Evolutionary conservation across 768 basidiomycete genomes (phyloP), one percentile per base, ranked within the genome.

Genomic region (Termitomyces sp.): DNA sequence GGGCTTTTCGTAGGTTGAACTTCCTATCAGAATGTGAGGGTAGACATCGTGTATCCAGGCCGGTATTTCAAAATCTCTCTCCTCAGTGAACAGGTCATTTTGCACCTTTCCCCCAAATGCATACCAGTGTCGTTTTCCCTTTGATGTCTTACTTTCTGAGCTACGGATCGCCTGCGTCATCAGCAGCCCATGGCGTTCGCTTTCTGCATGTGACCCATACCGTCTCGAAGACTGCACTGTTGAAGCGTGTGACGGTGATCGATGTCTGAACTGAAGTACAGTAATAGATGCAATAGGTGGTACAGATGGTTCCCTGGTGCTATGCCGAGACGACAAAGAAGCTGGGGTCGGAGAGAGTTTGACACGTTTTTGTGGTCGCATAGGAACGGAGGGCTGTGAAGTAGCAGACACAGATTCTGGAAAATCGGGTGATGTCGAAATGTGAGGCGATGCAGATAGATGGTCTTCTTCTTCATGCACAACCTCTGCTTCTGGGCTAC

Each of bases 61-160:
- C 0, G 88, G 88, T 37, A 86, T 69, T 62, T 80, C 76, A 63
- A 81, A 89, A 43, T 88, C 85, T 59, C 70, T 74, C 32, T 72
- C 58, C 53, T 80, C 76, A 58, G 79, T 78, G 37, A 60, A 57
- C 12, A 84, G 58, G 36, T 75, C 79, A 1, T 67, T 63, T 5
- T 82, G 82, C n/a, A 87, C 73, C 60, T 82, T 79, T 43, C 75
- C 72, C 0, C 88, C 88, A 65, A 88, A 90, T 9, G 86, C 83
- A 16, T 75, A 78, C 42, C 79, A 70, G 60, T 82, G 78, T 57
- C 86, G 76, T 60, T 79, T 76, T 12, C 82, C 78, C 65, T 81
- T 79, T 55, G 83, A 72, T 24, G 75, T 71, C 20, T 73, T 74
- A 14, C 76, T 78, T 43, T 74, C 72, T 49, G 78, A 74, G 57